Evolutionary conservation across 768 basidiomycete species (phyloP).

Genomic region (Termitomyces sp.): DNA sequence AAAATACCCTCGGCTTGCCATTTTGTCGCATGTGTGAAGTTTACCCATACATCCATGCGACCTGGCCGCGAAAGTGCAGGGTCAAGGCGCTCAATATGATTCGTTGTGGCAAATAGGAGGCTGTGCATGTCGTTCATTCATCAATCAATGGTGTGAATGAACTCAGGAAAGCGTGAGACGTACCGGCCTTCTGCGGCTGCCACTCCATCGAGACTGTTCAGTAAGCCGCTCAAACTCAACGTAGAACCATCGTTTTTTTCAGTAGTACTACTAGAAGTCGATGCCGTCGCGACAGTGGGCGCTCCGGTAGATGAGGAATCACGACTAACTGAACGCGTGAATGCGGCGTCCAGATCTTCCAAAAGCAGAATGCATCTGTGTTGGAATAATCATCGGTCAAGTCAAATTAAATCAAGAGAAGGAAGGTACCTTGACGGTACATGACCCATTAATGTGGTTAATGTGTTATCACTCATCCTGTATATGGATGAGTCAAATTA

Average conservation of each 20-base stretch:
- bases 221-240: constrained; percentile 75
- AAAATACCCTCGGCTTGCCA: constrained; percentile 93
- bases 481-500: constrained; percentile 13
- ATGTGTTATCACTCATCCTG: constrained; percentile 88
- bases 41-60: constrained; percentile 90
- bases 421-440: constrained; percentile 70
- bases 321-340: constrained; percentile 82
- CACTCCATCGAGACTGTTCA: constrained; percentile 84
- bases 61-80: constrained; percentile 85
- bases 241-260: constrained; percentile 73
- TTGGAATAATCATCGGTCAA: constrained; percentile 12
- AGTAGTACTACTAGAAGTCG: constrained; percentile 31
- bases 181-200: constrained; percentile 84
- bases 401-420: not conserved
- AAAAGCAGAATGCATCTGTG: constrained; percentile 84
- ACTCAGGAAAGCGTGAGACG: constrained; percentile 21
- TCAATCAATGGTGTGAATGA: constrained; percentile 1
- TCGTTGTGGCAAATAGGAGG: constrained; percentile 86
- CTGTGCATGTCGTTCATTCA: constrained; percentile 28
- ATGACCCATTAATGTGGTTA: constrained; percentile 83
- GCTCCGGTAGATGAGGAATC: constrained; percentile 74
- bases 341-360: constrained; percentile 91
- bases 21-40: constrained; percentile 86
- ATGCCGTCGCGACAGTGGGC: constrained; percentile 44
- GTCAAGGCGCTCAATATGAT: constrained; percentile 91